Conservation (phyloP, 768 basidiomycete genomes). For the Amanita fuliginea region DNA sequence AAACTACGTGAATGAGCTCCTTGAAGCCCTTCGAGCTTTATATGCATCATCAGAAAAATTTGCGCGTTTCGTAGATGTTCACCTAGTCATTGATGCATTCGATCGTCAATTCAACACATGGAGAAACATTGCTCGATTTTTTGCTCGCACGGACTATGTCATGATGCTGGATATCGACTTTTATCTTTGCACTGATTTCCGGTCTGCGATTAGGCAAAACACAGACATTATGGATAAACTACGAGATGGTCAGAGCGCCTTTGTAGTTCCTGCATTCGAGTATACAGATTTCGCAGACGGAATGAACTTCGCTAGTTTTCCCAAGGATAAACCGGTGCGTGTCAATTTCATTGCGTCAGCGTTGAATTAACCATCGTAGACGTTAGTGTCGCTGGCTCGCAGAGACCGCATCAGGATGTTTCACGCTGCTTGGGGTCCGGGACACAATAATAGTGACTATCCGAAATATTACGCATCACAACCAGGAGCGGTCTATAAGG, state of each 20-base stretch:
- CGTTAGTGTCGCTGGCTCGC: constrained; percentile 48
- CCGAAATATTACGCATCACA: constrained; percentile 47
- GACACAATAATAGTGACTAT: constrained; percentile 79
- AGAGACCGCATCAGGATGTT: constrained; percentile 58
- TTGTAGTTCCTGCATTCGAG: constrained; percentile 84
- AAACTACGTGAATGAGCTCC: constrained; percentile 32
- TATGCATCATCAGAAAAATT: constrained; percentile 60
- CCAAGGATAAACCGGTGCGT: constrained; percentile 55
- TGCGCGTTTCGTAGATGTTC: constrained; percentile 67
- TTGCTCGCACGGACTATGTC: constrained; percentile 73
- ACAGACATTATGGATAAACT: constrained; percentile 33
- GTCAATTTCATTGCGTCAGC: neutral
- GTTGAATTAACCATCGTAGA: constrained; percentile 19
- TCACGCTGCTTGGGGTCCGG: constrained; percentile 65
- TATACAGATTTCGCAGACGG: constrained; percentile 59
- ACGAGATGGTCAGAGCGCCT: constrained; percentile 48
- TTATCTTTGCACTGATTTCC: constrained; percentile 73
- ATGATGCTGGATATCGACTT: constrained; percentile 94
- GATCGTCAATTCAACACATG: constrained; percentile 85
- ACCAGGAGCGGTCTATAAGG: constrained; percentile 63
- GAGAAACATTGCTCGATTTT: constrained; percentile 78
- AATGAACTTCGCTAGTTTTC: constrained; percentile 45
- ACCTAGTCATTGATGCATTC: constrained; percentile 74
- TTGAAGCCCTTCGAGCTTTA: constrained; percentile 54
- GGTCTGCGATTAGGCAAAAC: constrained; percentile 38